Percentiles rank a stretch among this genome's conserved stretches.
phyloP scores from a whole-genome alignment of 2,329 filamentous ascomycete species.

The Aspergillus texensis region DNA sequence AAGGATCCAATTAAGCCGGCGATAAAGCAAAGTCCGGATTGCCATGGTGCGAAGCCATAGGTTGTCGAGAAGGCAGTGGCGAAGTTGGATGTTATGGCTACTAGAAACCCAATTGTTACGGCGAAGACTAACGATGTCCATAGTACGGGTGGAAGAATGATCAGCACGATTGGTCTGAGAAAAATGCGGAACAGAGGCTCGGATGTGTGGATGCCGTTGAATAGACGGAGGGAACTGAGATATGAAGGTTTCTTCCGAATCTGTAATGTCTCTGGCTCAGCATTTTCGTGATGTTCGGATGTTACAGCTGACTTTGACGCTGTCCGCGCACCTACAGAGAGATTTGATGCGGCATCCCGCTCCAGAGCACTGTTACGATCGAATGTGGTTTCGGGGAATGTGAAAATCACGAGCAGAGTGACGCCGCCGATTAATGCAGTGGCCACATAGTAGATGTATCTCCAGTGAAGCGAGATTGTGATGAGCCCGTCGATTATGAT shows the following conservation, averaged over 20 bases:
- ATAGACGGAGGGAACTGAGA: not conserved
- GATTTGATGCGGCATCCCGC: not conserved
- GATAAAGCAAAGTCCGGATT: not conserved
- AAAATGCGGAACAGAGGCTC: not conserved
- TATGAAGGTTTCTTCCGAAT: not conserved
- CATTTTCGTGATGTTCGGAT: not conserved
- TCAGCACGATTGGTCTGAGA: not conserved
- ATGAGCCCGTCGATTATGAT: slow-evolving; percentile 38
- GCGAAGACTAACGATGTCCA: not conserved
- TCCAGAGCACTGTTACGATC: not conserved
- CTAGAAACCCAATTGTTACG: not conserved
- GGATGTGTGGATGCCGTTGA: not conserved
- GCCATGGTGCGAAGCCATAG: not conserved
- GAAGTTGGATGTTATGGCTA: not conserved
- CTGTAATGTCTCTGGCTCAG: not conserved
- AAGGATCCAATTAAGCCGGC: not conserved
- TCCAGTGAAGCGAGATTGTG: slow-evolving; percentile 37
- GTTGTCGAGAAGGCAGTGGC: not conserved
- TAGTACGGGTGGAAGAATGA: not conserved
- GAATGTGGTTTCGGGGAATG: not conserved
- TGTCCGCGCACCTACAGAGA: not conserved
- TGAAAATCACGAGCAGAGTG: not conserved
- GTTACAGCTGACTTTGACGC: not conserved
- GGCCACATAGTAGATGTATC: slow-evolving; percentile 27
- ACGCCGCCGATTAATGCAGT: not conserved